These are phyloP conservation scores for cucumber (Cucumis sativus) DNA, from an alignment of 306 rosid species.

Conservation along the genomic window DNA sequence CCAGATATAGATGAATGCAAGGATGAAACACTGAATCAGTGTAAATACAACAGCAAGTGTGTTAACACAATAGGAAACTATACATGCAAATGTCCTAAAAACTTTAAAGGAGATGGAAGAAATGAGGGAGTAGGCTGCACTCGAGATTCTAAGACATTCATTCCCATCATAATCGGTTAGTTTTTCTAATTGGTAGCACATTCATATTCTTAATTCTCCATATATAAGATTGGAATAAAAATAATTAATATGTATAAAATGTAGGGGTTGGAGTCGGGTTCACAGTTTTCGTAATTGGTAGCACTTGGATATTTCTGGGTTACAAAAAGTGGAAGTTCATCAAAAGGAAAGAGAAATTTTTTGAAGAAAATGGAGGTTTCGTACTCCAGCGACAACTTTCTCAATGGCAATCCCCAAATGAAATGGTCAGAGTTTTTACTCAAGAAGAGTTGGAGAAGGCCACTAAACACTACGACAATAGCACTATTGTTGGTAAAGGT, in stretches of 20 bases:
- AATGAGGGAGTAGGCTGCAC: background rate
- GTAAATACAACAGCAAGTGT: background rate
- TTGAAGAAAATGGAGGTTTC: constrained; percentile 27
- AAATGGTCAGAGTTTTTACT: constrained; percentile 8
- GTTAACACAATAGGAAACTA: background rate
- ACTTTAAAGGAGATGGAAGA: constrained; percentile 9
- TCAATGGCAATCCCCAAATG: background rate
- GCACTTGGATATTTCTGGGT: constrained; percentile 16
- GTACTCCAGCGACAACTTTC: constrained; percentile 19
- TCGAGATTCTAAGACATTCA: background rate
- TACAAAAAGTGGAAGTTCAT: constrained; percentile 19
- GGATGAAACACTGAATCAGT: background rate
- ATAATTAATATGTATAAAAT: background rate
- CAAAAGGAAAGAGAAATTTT: constrained; percentile 15
- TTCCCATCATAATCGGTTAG: background rate
- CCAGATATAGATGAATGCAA: background rate
- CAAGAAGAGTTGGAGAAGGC: constrained; percentile 21
- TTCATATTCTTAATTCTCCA: no score
- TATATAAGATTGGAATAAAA: no score
- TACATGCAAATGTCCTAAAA: background rate
- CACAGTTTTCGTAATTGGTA: background rate
- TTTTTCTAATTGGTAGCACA: no score
- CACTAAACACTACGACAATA: constrained; percentile 21
- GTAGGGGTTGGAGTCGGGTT: constrained; percentile 13
- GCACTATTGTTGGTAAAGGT: constrained; percentile 22